Evolutionary conservation across 257 asterid genomes (phyloP).

Genomic region (Solanum appendiculatum): DNA sequence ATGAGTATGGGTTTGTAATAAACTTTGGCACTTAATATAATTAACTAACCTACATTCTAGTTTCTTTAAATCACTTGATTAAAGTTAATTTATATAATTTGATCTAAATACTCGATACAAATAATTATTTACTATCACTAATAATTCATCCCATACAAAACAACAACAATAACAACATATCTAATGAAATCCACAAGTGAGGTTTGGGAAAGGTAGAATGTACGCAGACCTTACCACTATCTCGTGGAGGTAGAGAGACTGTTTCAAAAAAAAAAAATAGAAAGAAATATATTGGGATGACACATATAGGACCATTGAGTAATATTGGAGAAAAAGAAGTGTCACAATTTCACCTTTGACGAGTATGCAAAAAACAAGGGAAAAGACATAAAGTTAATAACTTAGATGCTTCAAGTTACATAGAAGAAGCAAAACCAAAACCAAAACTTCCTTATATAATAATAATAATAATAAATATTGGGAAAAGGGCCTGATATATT

Average conservation of each 20-base stretch:
- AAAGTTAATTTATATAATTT: background rate
- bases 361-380: background rate
- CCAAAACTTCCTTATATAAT: background rate
- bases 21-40: too few species aligned
- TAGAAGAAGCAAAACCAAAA: background rate
- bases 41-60: background rate
- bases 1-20: too few species aligned
- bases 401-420: background rate
- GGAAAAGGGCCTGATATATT: too few species aligned
- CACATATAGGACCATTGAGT: background rate
- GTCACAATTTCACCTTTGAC: background rate
- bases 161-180: too few species aligned
- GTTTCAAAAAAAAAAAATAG: too few species aligned
- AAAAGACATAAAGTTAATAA: background rate
- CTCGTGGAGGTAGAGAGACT: too few species aligned
- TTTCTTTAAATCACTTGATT: background rate
- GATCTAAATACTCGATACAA: background rate
- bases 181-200: too few species aligned
- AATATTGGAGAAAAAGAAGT: background rate
- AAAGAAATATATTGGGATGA: background rate
- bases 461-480: too few species aligned
- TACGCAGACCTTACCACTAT: too few species aligned
- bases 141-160: background rate
- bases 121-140: background rate
- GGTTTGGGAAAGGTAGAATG: rapidly evolving